Percentiles rank a stretch among this genome's conserved stretches.
Evolutionary conservation across 768 basidiomycete genomes (phyloP).

Genomic region (Amylocystis lapponica): DNA sequence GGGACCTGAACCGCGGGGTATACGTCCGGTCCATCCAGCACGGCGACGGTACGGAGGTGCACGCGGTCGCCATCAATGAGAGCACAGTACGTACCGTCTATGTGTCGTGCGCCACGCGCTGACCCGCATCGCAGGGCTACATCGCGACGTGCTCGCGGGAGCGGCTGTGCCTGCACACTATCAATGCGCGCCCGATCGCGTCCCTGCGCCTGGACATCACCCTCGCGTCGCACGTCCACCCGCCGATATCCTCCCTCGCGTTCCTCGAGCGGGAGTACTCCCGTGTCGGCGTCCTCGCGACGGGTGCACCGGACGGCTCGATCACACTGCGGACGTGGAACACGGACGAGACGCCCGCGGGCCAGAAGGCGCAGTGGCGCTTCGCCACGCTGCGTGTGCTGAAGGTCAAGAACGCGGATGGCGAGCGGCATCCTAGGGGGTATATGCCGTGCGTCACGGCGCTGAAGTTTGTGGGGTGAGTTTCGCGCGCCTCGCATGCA

Average conservation of each 20-base stretch:
- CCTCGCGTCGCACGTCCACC: slow-evolving; percentile 37
- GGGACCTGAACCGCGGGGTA: slow-evolving; percentile 83
- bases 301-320: slow-evolving; percentile 69
- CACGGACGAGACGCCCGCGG: slow-evolving; percentile 63
- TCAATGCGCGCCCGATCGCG: slow-evolving; percentile 79
- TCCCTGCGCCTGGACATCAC: slow-evolving; percentile 53
- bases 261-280: slow-evolving; percentile 91
- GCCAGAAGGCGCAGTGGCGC: slow-evolving; percentile 67
- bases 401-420: slow-evolving; percentile 41
- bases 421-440: slow-evolving; percentile 30
- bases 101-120: background rate
- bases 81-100: slow-evolving; percentile 57
- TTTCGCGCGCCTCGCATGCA: slow-evolving; percentile 1
- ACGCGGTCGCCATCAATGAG: slow-evolving; percentile 75
- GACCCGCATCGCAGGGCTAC: slow-evolving; percentile 54
- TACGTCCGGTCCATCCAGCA: slow-evolving; percentile 84
- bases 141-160: slow-evolving; percentile 77
- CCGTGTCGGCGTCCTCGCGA: slow-evolving; percentile 70
- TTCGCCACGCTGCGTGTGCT: slow-evolving; percentile 66
- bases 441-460: slow-evolving; percentile 57
- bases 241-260: slow-evolving; percentile 63
- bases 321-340: slow-evolving; percentile 84
- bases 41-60: slow-evolving; percentile 41
- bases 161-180: slow-evolving; percentile 73
- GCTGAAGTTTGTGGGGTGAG: slow-evolving; percentile 78